Conservation (phyloP, 2,329 filamentous ascomycete species). For the Blumeriella jaapii region DNA sequence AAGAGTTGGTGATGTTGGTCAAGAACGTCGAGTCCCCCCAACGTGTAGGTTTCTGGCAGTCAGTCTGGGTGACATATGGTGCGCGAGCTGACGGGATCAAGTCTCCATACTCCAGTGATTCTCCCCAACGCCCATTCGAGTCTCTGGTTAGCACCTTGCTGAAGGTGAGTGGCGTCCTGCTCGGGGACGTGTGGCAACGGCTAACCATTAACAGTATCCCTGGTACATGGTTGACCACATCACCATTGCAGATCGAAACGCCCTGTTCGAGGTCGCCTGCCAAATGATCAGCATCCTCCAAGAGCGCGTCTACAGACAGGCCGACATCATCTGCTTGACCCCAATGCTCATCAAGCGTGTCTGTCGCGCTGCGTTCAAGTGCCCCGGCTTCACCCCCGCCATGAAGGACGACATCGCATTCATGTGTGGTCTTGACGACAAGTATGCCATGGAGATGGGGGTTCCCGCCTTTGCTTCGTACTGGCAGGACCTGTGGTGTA, state of each 20-base stretch:
- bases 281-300: conserved; percentile 38
- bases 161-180: conserved; percentile 19
- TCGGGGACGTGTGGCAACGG: conserved; percentile 19
- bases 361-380: conserved; percentile 40
- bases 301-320: conserved; percentile 30
- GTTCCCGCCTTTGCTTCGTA: conserved; percentile 36
- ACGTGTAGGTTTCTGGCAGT: conserved; percentile 39
- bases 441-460: conserved; percentile 31
- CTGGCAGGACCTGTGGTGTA: conserved; percentile 42
- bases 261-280: conserved; percentile 39
- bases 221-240: conserved; percentile 47
- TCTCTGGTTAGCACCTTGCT: conserved; percentile 47
- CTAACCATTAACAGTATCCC: conserved; percentile 36
- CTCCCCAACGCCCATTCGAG: conserved; percentile 54
- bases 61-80: not conserved
- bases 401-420: conserved; percentile 49
- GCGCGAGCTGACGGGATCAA: conserved; percentile 24
- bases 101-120: conserved; percentile 48
- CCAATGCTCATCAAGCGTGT: conserved; percentile 42
- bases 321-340: conserved; percentile 37
- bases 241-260: conserved; percentile 44
- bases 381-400: conserved; percentile 47
- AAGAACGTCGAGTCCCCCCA: conserved; percentile 52
- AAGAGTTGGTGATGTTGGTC: conserved; percentile 52
- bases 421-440: conserved; percentile 28